Evolutionary conservation across 1,284 basidiomycete species (phyloP).

Genomic region (Fomitopsis palustris): DNA sequence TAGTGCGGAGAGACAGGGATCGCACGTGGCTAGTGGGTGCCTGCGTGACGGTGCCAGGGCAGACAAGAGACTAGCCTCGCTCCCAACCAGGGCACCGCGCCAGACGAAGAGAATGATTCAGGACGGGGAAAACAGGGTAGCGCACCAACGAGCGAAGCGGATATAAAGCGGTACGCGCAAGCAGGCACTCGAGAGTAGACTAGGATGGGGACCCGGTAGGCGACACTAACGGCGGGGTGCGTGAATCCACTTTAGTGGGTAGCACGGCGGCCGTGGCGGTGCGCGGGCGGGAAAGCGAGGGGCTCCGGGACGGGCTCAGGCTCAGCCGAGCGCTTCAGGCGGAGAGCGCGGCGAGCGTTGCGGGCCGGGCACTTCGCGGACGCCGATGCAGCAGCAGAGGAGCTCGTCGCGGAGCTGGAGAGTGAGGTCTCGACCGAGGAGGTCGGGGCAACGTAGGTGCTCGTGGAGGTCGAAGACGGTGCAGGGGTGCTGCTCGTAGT

Average conservation of each 20-base stretch:
- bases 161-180: background rate
- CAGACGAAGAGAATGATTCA: background rate
- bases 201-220: background rate
- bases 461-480: background rate
- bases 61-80: conserved; percentile 1
- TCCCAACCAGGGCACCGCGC: conserved; percentile 2
- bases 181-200: background rate
- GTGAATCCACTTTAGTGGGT: background rate
- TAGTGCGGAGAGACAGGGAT: background rate
- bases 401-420: background rate
- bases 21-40: background rate
- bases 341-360: conserved; percentile 1
- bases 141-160: background rate
- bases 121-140: background rate
- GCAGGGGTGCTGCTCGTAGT: background rate
- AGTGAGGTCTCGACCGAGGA: background rate
- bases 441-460: conserved; percentile 1
- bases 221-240: background rate
- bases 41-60: background rate
- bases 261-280: background rate
- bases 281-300: background rate
- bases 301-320: background rate
- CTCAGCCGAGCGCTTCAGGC: background rate
- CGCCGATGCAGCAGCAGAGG: background rate
- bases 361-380: background rate